Percentiles rank a stretch among this genome's conserved stretches.
Evolutionary conservation across 1,284 basidiomycete species (phyloP).

Genomic region (Apiotrichum domesticum): DNA sequence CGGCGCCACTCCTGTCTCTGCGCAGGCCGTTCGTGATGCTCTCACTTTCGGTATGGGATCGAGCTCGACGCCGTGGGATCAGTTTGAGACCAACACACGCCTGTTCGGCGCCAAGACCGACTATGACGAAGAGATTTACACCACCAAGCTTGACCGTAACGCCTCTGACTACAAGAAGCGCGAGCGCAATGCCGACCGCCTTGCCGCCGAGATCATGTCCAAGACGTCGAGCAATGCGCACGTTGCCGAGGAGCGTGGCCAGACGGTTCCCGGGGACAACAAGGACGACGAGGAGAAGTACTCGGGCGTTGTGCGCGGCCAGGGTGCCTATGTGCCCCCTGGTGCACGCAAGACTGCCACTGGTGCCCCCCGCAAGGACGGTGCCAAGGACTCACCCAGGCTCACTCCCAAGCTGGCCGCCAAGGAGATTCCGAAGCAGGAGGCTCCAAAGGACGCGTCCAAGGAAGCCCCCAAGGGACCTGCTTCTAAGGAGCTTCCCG

Average conservation of each 20-base stretch:
- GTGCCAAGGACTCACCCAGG: conserved; percentile 1
- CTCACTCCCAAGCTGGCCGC: background rate
- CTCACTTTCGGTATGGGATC: conserved; percentile 38
- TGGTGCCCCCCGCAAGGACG: conserved; percentile 8
- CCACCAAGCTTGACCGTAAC: conserved; percentile 82
- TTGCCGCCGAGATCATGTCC: conserved; percentile 81
- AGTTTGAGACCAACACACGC: conserved; percentile 90
- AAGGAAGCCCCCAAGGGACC: background rate
- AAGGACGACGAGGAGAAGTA: conserved; percentile 96
- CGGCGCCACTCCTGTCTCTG: conserved; percentile 16
- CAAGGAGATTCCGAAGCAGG: conserved; percentile 8
- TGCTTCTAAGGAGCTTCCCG: background rate
- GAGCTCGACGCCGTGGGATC: conserved; percentile 66
- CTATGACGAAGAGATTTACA: conserved; percentile 93
- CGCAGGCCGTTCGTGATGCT: conserved; percentile 21
- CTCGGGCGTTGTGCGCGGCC: conserved; percentile 80
- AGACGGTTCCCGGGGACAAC: conserved; percentile 58
- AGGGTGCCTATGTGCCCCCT: conserved; percentile 88
- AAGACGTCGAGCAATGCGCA: conserved; percentile 69
- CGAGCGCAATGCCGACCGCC: conserved; percentile 77
- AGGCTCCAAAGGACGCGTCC: background rate
- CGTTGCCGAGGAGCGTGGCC: conserved; percentile 80
- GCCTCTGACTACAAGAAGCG: conserved; percentile 73
- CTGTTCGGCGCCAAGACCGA: conserved; percentile 86
- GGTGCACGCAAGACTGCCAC: conserved; percentile 57